Conservation (phyloP, 1,284 basidiomycete genomes). For the Ganoderma sinense region DNA sequence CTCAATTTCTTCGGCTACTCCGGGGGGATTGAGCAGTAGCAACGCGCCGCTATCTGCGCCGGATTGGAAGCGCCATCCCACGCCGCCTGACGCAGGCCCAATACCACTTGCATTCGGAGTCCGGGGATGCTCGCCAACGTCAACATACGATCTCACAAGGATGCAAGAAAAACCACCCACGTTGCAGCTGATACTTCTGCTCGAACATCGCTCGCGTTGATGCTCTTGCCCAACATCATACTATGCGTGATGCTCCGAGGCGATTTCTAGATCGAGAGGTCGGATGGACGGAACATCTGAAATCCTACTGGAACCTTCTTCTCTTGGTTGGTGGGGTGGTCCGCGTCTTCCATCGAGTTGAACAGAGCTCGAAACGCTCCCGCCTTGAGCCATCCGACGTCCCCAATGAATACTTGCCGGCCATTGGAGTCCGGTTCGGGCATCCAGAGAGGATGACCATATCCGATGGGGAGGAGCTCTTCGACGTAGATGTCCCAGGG, state of each 20-base stretch:
- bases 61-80: constrained; percentile 5
- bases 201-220: background rate
- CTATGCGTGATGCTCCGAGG: constrained; percentile 7
- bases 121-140: background rate
- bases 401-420: constrained; percentile 23
- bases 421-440: constrained; percentile 14
- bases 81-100: background rate
- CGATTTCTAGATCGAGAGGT: background rate
- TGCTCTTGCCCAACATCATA: constrained; percentile 11
- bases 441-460: constrained; percentile 33
- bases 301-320: constrained; percentile 9
- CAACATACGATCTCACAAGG: no score
- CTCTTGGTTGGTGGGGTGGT: background rate
- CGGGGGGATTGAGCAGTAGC: constrained; percentile 14
- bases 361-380: constrained; percentile 30
- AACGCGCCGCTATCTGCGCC: constrained; percentile 15
- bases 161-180: background rate
- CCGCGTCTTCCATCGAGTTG: constrained; percentile 16
- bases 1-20: background rate
- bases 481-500: constrained; percentile 26
- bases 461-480: constrained; percentile 18
- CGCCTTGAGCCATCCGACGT: constrained; percentile 28
- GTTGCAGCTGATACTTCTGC: background rate
- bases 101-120: background rate
- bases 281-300: background rate